phyloP scores from a whole-genome alignment of 352 stramenopile genomes.

The Globisporangium camurandrum region DNA sequence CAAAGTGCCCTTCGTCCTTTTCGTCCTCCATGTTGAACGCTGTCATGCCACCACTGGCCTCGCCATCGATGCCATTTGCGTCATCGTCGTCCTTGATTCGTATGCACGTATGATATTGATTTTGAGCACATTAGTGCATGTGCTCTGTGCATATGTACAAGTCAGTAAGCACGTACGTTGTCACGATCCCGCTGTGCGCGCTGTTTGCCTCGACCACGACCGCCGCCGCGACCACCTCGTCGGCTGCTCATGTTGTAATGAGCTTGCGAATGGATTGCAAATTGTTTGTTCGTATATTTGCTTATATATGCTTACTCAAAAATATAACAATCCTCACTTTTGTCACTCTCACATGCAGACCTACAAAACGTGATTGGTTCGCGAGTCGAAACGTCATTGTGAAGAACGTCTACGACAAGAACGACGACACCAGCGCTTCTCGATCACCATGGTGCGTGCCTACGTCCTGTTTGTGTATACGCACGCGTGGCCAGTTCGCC shows the following conservation, averaged over 20 bases:
- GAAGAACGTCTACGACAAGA: conserved; percentile 2
- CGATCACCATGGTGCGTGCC: conserved; percentile 11
- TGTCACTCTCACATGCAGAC: conserved; percentile 8
- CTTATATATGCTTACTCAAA: too few species aligned
- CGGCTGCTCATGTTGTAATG: conserved; percentile 7
- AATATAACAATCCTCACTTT: neutral
- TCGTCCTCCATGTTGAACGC: conserved; percentile 83
- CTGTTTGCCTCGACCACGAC: conserved; percentile 6
- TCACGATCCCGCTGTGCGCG: neutral
- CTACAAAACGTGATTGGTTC: conserved; percentile 11
- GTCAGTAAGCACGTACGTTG: conserved; percentile 2
- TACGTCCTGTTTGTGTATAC: neutral
- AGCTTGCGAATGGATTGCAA: conserved; percentile 3
- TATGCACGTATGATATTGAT: neutral
- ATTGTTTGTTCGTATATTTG: neutral
- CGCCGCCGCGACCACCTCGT: conserved; percentile 4
- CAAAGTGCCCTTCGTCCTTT: conserved; percentile 80
- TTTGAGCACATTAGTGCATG: neutral
- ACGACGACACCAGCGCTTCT: neutral
- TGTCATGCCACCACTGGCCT: conserved; percentile 61
- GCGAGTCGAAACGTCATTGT: conserved; percentile 9
- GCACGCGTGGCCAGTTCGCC: too few species aligned
- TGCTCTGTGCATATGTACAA: neutral
- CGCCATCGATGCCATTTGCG: conserved; percentile 13
- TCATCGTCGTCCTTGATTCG: conserved; percentile 1